Evolutionary conservation across 371 early-diverging fungal genomes (phyloP).

Genomic region (Mortierella sp.): DNA sequence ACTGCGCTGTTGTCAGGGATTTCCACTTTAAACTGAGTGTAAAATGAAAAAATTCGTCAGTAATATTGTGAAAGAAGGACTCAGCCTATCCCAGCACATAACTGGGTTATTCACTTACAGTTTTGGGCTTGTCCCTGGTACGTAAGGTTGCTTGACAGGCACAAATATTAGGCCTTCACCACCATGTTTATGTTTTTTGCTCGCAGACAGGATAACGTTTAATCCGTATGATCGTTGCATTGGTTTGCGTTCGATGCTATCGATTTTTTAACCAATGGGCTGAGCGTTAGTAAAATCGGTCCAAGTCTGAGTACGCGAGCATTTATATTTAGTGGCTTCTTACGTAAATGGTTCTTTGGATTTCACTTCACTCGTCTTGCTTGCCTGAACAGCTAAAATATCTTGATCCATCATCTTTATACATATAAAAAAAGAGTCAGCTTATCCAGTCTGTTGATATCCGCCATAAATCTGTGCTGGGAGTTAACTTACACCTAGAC

Average conservation of each 20-base stretch:
- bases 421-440: neutral
- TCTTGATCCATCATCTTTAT: constrained; percentile 73
- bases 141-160: constrained; percentile 80
- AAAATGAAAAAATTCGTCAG: neutral
- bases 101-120: constrained; percentile 57
- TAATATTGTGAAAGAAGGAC: neutral
- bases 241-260: constrained; percentile 68
- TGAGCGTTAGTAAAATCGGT: neutral
- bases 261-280: neutral
- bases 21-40: constrained; percentile 90
- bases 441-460: neutral
- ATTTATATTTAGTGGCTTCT: constrained; percentile 7
- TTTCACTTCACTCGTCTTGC: constrained; percentile 55
- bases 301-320: no score
- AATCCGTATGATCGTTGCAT: constrained; percentile 75
- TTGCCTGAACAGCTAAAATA: constrained; percentile 62
- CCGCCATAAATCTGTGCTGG: neutral
- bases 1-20: constrained; percentile 90
- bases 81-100: neutral
- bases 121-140: constrained; percentile 73
- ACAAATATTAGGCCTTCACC: constrained; percentile 94
- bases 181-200: constrained; percentile 78
- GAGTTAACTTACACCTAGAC: constrained; percentile 73
- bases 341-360: constrained; percentile 75
- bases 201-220: constrained; percentile 71